Base-by-base conservation (phyloP, 345 rosid species). In the Citrus sinensis region DNA sequence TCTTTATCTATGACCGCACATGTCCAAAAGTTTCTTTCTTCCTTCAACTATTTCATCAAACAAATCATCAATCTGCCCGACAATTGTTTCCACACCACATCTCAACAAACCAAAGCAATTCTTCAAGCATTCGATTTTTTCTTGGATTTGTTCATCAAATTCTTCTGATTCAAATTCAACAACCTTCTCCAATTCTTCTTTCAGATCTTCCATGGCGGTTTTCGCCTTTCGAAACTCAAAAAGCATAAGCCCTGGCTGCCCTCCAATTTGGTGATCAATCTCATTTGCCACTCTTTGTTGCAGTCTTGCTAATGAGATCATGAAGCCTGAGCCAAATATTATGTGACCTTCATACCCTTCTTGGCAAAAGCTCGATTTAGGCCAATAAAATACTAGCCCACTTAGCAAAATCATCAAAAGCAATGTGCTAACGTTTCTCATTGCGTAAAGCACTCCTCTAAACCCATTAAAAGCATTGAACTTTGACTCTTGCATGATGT, bases 11-110 rank as follows among this genome's bases (percentile, higher is more conserved):
- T 84, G 92, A 79, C 87, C 87, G 88, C 94, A 93, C 83, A 93
- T 78, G 87, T 93, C 95, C 86, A 90, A 80, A 79, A 92, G 92
- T 81, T 85, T 88, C 87, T 91, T 89, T 66, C 98, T 91, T 65
- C 93, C 97, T 80, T 93, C 95, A 80, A 93, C 95, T 76, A 92
- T 92, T 80, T 95, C 98, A 84, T 95, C 95, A 79, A 92, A 88
- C 87, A 95, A 88, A 87, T 92, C 97, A 88, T 95, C 98, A 80
- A 95, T 85, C 77, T 93, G 93, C 35, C 87, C 88, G 81, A 87
- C 84, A 30, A 90, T 83, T 63, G 83, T 81, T 81, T 94, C 97
- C 80, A 87, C 89, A 80, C 98, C 95, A 83, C 83, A 77, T 76
- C 90, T 85, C 86, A 93, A 79, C 81, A 87, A 56, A 78, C 94